Percentiles rank a stretch among this genome's conserved stretches.
These are phyloP conservation scores for Aspergillus cejpii DNA, from an alignment of 2,329 filamentous ascomycete genomes.

Conservation along the genomic window DNA sequence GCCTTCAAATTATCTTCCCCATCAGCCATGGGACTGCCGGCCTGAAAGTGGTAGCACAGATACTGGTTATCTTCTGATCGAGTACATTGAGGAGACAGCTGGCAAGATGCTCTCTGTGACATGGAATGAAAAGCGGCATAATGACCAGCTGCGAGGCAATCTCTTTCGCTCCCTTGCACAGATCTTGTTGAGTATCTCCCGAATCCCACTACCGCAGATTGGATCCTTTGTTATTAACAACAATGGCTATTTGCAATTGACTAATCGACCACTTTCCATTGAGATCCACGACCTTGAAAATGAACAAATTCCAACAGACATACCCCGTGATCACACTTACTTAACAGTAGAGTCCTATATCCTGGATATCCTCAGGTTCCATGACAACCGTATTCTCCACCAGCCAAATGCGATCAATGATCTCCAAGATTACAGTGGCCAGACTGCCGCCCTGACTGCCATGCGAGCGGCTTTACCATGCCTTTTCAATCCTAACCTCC, in stretches of 20 bases:
- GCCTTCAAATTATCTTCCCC: too few species aligned
- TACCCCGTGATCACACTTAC: conserved; percentile 5
- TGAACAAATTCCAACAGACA: conserved; percentile 5
- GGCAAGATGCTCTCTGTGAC: too few species aligned
- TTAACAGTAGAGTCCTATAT: conserved; percentile 7
- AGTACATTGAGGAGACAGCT: too few species aligned
- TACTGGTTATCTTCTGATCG: too few species aligned
- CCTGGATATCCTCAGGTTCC: conserved; percentile 5
- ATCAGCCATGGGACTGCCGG: too few species aligned
- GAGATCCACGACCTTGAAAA: conserved; percentile 10
- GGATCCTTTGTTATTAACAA: conserved; percentile 30
- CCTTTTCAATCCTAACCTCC: conserved; percentile 26
- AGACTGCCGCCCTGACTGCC: conserved; percentile 21
- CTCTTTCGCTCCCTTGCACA: conserved; percentile 14
- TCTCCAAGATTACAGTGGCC: conserved; percentile 12
- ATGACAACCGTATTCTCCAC: conserved; percentile 9
- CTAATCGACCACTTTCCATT: conserved; percentile 13
- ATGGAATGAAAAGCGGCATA: background rate
- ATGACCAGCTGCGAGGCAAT: conserved; percentile 13
- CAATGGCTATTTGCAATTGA: conserved; percentile 17
- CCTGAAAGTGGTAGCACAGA: too few species aligned
- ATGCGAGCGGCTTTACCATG: conserved; percentile 23
- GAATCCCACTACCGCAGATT: conserved; percentile 29
- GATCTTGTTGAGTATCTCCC: conserved; percentile 15
- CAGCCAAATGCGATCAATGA: conserved; percentile 22